These are phyloP conservation scores for Mycena latifolia DNA, from an alignment of 768 basidiomycete species.

Conservation along the genomic window DNA sequence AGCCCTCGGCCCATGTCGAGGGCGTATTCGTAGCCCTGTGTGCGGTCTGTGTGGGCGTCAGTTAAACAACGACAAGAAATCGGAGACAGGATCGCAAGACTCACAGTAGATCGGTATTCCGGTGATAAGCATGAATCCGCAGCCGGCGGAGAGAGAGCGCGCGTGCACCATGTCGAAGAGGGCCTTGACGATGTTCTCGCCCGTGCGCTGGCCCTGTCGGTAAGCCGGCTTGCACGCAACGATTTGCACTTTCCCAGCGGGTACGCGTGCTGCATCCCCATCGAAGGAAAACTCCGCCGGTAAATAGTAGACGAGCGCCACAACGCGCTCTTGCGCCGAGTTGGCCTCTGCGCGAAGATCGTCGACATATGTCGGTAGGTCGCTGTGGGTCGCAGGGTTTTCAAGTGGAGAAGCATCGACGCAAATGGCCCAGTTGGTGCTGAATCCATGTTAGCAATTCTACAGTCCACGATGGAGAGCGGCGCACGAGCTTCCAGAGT, in stretches of 20 bases:
- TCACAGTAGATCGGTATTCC: constrained; percentile 12
- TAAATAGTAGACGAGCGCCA: constrained; percentile 12
- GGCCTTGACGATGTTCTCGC: not conserved
- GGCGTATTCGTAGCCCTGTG: constrained; percentile 19
- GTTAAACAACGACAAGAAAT: not conserved
- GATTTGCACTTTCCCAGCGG: constrained; percentile 3
- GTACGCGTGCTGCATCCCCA: not conserved
- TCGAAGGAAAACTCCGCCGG: constrained; percentile 12
- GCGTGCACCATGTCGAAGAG: constrained; percentile 15
- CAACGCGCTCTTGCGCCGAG: constrained; percentile 6
- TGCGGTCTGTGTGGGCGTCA: constrained; percentile 11
- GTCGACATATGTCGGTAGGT: not conserved
- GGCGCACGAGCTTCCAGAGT: no score
- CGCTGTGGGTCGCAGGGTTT: not conserved
- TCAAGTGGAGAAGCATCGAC: constrained; percentile 7
- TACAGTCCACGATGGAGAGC: no score
- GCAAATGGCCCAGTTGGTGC: constrained; percentile 22
- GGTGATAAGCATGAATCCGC: constrained; percentile 6
- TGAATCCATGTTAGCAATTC: not conserved
- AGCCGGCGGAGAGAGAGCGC: constrained; percentile 1
- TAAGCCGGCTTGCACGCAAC: constrained; percentile 15
- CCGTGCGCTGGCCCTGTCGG: not conserved
- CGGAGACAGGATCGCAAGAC: not conserved
- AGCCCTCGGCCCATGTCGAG: constrained; percentile 16
- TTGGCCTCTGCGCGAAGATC: constrained; percentile 3